These are phyloP conservation scores for Breviolum minutum DNA, from an alignment of 73 alveolate species.

Conservation along the genomic window DNA sequence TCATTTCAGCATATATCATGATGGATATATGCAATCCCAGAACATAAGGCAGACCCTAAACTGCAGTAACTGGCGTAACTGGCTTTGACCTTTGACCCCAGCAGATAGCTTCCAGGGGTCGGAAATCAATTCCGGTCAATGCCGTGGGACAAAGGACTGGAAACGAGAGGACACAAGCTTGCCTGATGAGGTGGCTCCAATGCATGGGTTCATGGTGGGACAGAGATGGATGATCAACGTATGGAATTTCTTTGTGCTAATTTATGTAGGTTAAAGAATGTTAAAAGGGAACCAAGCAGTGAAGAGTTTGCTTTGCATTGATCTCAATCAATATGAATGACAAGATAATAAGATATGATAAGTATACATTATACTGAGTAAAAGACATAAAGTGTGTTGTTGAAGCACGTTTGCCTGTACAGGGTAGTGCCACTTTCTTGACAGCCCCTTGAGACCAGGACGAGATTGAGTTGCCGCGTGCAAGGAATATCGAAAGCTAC, in stretches of 20 bases:
- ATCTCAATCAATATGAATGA: too few species aligned
- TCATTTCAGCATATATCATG: too few species aligned
- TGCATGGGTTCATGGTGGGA: neutral
- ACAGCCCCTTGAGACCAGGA: slow-evolving; percentile 21
- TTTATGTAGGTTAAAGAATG: neutral
- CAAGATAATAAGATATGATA: too few species aligned
- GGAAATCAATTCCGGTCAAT: too few species aligned
- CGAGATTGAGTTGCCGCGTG: slow-evolving; percentile 73
- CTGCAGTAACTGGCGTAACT: too few species aligned
- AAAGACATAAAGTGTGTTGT: neutral
- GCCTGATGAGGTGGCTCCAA: slow-evolving; percentile 10
- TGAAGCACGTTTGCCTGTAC: neutral
- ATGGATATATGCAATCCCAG: neutral
- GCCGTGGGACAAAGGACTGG: slow-evolving; percentile 73
- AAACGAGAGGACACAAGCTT: slow-evolving; percentile 64
- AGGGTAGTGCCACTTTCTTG: neutral
- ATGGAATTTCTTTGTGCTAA: neutral
- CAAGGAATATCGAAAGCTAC: slow-evolving; percentile 18
- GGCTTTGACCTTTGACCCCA: neutral
- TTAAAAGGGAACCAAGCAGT: too few species aligned
- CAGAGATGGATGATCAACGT: neutral
- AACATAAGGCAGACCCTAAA: neutral
- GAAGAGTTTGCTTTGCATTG: too few species aligned
- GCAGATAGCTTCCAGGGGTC: neutral
- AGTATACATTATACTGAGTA: neutral